Evolutionary conservation across 73 alveolate species (phyloP).

Genomic region (Paramecium octaurelia): DNA sequence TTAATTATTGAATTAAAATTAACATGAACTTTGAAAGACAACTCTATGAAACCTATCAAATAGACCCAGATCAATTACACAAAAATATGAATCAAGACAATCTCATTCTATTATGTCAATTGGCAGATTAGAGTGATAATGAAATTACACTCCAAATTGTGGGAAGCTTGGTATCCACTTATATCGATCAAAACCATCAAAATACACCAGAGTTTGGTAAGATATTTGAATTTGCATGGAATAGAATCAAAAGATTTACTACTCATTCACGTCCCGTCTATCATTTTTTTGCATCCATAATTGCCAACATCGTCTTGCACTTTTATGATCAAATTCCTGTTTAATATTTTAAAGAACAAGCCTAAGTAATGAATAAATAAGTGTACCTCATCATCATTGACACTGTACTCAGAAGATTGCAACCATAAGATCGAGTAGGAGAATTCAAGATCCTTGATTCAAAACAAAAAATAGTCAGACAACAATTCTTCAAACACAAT

Average conservation of each 20-base stretch:
- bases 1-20: neutral
- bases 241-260: neutral
- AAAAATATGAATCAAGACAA: neutral
- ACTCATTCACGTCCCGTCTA: neutral
- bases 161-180: neutral
- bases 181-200: neutral
- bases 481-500: neutral
- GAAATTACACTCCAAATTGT: neutral
- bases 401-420: neutral
- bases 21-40: neutral
- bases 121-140: constrained; percentile 22
- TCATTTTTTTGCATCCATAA: constrained; percentile 6
- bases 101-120: neutral
- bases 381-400: neutral
- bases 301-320: neutral
- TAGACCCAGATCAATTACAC: neutral
- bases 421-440: neutral
- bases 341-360: neutral
- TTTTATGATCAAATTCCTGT: neutral
- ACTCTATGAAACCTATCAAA: neutral
- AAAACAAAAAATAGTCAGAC: neutral
- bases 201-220: neutral
- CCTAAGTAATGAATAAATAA: neutral
- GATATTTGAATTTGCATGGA: constrained; percentile 31
- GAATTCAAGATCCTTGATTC: neutral